A percentile compares a stretch with the other conserved stretches of the same genome.
Conservation (phyloP, 2,329 filamentous ascomycete species). For the Colletotrichum lindemuthianum region DNA sequence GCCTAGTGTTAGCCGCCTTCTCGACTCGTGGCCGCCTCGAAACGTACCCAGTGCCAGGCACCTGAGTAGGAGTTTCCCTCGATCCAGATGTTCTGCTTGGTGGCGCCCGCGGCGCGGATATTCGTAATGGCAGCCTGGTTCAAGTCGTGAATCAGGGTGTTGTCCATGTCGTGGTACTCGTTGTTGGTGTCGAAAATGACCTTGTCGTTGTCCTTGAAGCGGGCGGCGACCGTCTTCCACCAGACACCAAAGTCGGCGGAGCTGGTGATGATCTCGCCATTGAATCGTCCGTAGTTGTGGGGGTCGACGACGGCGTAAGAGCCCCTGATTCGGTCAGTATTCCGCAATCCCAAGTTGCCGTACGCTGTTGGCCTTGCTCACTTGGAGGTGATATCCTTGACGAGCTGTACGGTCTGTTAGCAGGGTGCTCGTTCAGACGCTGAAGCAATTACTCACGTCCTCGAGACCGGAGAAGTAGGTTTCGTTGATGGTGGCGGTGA, state of each 20-base stretch:
- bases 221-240: constrained; percentile 61
- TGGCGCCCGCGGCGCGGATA: constrained; percentile 65
- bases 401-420: constrained; percentile 24
- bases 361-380: not conserved
- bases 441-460: constrained; percentile 26
- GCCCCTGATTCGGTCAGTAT: constrained; percentile 35
- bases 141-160: constrained; percentile 61
- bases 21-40: not conserved
- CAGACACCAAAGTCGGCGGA: constrained; percentile 60
- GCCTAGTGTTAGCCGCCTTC: not conserved
- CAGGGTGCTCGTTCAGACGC: too few relatives aligned
- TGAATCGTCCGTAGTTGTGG: constrained; percentile 65
- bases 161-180: constrained; percentile 68
- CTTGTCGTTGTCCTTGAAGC: constrained; percentile 58
- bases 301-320: constrained; percentile 61
- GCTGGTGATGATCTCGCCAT: constrained; percentile 58
- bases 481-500: constrained; percentile 53
- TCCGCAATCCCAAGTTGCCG: not conserved
- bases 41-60: constrained; percentile 47
- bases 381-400: constrained; percentile 46
- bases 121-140: constrained; percentile 69
- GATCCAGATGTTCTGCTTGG: constrained; percentile 57
- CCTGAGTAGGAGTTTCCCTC: constrained; percentile 60
- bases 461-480: constrained; percentile 52
- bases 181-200: constrained; percentile 71